Evolutionary conservation across 2,329 filamentous ascomycete species (phyloP), one percentile per base, ranked within the genome.

Genomic region (Curvularia sp.): DNA sequence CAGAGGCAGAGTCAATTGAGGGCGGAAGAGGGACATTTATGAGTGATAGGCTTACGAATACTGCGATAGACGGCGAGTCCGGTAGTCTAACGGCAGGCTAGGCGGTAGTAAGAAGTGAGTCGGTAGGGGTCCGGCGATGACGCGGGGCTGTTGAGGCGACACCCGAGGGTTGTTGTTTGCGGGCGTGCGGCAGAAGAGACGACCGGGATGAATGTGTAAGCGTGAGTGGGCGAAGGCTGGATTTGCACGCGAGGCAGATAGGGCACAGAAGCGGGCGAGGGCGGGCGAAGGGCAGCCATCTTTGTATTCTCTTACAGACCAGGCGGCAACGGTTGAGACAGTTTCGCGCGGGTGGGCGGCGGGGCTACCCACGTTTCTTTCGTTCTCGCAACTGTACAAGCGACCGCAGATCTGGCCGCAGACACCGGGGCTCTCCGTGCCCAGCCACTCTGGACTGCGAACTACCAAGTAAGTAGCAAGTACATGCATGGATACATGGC

Each of bases 121-220:
- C 52, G 49, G 49, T 54, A 58, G 59, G 52, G 53, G 43, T 49
- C 51, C 50, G 27, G 41, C 49, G 43, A 64, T 64, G 65, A 64
- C 61, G 62, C 59, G 65, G 53, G 65, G 55, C 34, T 48, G 53
- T 45, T n/a, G 56, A 57, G 62, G 61, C 64, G 59, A 61, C 50
- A 53, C 55, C 55, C 57, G 67, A 51, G 18, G 49, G 46, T 36
- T 41, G 23, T 3, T 34, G 45, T 42, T 32, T 55, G 9, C n/a
- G 42, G 30, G 53, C 49, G 50, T 43, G 23, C 18, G 30, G 39
- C 41, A 42, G 25, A 18, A 21, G 21, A 34, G 27, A 28, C 39
- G 23, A 25, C 23, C 19, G 38, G 10, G n/a, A 28, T 9, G 47
- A 21, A 18, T 8, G 19, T 28, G 49, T 12, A 49, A 18, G 13